A percentile compares a stretch with the other conserved stretches of the same genome.
phyloP scores from a whole-genome alignment of 495 filamentous ascomycete genomes.

The Paragyromitra xinjiangensis region DNA sequence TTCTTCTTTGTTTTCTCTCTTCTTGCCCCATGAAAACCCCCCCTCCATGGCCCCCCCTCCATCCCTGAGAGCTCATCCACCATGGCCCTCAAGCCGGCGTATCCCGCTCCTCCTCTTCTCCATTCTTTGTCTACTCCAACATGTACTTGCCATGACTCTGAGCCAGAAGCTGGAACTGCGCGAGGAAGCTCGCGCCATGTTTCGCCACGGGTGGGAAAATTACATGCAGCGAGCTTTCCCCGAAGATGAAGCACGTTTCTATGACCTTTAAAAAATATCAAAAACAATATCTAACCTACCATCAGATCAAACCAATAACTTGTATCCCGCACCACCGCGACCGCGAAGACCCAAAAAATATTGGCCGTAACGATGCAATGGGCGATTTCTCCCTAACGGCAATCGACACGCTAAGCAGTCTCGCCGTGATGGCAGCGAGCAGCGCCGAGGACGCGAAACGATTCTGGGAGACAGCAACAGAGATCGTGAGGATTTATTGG shows the following conservation, averaged over 20 bases:
- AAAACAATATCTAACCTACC: conserved; percentile 14
- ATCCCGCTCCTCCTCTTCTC: conserved; percentile 36
- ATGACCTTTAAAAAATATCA: not conserved
- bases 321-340: conserved; percentile 86
- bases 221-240: conserved; percentile 95
- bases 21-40: conserved; percentile 38
- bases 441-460: conserved; percentile 49
- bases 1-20: not conserved
- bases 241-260: conserved; percentile 78
- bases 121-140: conserved; percentile 56
- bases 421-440: conserved; percentile 86
- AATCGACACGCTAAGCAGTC: conserved; percentile 90
- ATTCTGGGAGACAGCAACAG: conserved; percentile 69
- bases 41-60: conserved; percentile 47
- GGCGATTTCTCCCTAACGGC: conserved; percentile 96
- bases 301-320: conserved; percentile 79
- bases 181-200: conserved; percentile 86
- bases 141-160: conserved; percentile 64
- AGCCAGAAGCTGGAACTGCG: conserved; percentile 64
- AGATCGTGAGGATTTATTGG: conserved; percentile 63
- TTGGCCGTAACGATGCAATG: conserved; percentile 92
- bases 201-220: conserved; percentile 96
- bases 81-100: conserved; percentile 39
- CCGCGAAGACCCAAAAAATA: conserved; percentile 76
- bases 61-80: conserved; percentile 49